A percentile compares a stretch with the other conserved stretches of the same genome.
Evolutionary conservation across 2,329 filamentous ascomycete species (phyloP).

Genomic region (Cryphonectria japonica): DNA sequence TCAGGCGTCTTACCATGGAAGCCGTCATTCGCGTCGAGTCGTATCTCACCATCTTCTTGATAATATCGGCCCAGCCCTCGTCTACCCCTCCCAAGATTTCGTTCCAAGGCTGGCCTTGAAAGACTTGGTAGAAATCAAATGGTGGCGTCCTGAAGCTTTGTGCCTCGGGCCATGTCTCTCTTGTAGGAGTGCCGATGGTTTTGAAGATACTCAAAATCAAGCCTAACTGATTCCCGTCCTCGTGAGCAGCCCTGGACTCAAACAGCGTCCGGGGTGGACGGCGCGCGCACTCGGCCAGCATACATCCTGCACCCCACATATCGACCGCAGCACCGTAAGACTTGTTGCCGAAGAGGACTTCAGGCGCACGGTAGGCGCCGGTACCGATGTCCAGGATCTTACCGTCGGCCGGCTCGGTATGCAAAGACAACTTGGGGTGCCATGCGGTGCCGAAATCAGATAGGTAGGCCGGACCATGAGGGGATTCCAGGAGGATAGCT

Average conservation of each 20-base stretch:
- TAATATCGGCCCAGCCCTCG: constrained; percentile 64
- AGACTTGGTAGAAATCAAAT: constrained; percentile 86
- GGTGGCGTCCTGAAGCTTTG: constrained; percentile 70
- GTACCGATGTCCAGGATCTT: constrained; percentile 96
- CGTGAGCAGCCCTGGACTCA: constrained; percentile 70
- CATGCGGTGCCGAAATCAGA: constrained; percentile 94
- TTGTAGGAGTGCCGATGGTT: constrained; percentile 83
- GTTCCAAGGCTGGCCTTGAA: constrained; percentile 69
- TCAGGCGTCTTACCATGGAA: constrained; percentile 49
- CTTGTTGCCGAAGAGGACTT: constrained; percentile 83
- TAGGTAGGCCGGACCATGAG: constrained; percentile 73
- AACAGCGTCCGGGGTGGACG: constrained; percentile 69
- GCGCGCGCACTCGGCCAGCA: constrained; percentile 75
- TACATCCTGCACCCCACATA: constrained; percentile 86
- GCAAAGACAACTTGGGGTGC: constrained; percentile 63
- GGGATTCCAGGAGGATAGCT: constrained; percentile 74
- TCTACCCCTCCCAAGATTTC: constrained; percentile 67
- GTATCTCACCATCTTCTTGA: constrained; percentile 71
- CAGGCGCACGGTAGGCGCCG: constrained; percentile 86
- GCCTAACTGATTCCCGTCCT: constrained; percentile 88
- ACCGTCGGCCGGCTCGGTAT: constrained; percentile 63
- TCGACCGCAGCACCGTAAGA: constrained; percentile 75
- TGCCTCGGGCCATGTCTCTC: constrained; percentile 83
- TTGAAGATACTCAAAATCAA: constrained; percentile 92
- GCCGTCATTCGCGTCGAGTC: constrained; percentile 73